phyloP scores from a whole-genome alignment of 2,329 filamentous ascomycete species.

The Bipolaris victoriae region DNA sequence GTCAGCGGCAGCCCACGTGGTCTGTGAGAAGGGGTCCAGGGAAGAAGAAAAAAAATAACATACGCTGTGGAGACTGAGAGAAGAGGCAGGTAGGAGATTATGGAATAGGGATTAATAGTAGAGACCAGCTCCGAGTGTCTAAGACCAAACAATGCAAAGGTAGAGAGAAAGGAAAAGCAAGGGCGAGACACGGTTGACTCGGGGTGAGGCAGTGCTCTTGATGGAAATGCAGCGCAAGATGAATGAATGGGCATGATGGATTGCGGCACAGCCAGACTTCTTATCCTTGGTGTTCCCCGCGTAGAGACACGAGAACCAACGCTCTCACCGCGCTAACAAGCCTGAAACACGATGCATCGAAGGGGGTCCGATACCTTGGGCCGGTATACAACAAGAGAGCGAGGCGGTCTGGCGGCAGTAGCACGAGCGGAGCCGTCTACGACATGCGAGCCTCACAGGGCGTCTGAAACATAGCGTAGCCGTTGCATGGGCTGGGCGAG shows the following conservation, averaged over 20 bases:
- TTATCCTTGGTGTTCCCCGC: slow-evolving; percentile 39
- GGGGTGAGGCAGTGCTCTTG: slow-evolving; percentile 40
- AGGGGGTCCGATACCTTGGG: slow-evolving; percentile 32
- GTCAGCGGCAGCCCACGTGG: slow-evolving; percentile 18
- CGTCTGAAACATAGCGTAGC: slow-evolving; percentile 47
- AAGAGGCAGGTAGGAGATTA: slow-evolving; percentile 42
- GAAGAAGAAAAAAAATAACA: slow-evolving; percentile 20
- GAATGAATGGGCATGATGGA: slow-evolving; percentile 28
- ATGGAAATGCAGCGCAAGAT: slow-evolving; percentile 33
- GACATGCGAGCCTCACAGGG: slow-evolving; percentile 37
- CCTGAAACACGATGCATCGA: slow-evolving; percentile 50
- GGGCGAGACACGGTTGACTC: slow-evolving; percentile 50
- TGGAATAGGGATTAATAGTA: slow-evolving; percentile 45
- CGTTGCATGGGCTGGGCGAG: slow-evolving; percentile 38
- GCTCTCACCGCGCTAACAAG: slow-evolving; percentile 45
- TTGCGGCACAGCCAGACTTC: slow-evolving; percentile 48
- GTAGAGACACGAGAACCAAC: slow-evolving; percentile 45
- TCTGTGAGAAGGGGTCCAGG: neutral
- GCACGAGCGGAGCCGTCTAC: slow-evolving; percentile 32
- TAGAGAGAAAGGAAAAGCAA: slow-evolving; percentile 22
- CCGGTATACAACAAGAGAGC: slow-evolving; percentile 21
- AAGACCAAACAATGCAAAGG: slow-evolving; percentile 47
- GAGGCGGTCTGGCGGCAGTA: slow-evolving; percentile 37
- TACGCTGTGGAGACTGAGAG: slow-evolving; percentile 37
- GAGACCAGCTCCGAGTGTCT: slow-evolving; percentile 55